Evolutionary conservation across 2,329 filamentous ascomycete genomes (phyloP).

Genomic region (Exophiala sideris): DNA sequence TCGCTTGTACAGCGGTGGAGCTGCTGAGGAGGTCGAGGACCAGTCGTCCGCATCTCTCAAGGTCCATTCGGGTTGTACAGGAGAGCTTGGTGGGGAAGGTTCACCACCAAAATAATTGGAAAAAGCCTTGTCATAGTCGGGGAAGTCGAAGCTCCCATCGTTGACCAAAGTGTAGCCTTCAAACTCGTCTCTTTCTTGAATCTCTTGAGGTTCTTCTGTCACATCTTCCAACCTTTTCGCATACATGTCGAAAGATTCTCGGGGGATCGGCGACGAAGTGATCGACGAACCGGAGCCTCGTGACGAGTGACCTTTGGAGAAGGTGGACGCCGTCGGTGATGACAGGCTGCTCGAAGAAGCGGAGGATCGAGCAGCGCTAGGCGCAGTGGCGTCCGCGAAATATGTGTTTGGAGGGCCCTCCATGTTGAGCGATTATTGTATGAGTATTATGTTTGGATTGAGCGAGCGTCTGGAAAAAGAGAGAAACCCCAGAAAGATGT

Average conservation of each 20-base stretch:
- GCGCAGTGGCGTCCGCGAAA: constrained; percentile 4
- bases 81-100: constrained; percentile 14
- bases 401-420: constrained; percentile 7
- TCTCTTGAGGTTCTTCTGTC: constrained; percentile 62
- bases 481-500: constrained; percentile 2
- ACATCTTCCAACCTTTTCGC: constrained; percentile 73
- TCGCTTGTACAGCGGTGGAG: constrained; percentile 50
- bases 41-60: constrained; percentile 20
- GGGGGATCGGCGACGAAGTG: constrained; percentile 54
- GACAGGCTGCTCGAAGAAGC: constrained; percentile 17
- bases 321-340: constrained; percentile 24
- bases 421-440: constrained; percentile 9
- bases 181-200: constrained; percentile 28
- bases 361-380: constrained; percentile 8
- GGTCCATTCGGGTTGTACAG: constrained; percentile 21
- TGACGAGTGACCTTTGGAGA: constrained; percentile 27
- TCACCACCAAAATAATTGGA: constrained; percentile 8
- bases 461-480: constrained; percentile 13
- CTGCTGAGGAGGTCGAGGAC: constrained; percentile 6
- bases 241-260: constrained; percentile 47
- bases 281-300: constrained; percentile 51
- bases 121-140: constrained; percentile 35
- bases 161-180: constrained; percentile 23
- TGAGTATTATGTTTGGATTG: constrained; percentile 7
- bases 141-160: constrained; percentile 27